Conservation (phyloP, 2,329 filamentous ascomycete species). For the Ilyonectria destructans region DNA sequence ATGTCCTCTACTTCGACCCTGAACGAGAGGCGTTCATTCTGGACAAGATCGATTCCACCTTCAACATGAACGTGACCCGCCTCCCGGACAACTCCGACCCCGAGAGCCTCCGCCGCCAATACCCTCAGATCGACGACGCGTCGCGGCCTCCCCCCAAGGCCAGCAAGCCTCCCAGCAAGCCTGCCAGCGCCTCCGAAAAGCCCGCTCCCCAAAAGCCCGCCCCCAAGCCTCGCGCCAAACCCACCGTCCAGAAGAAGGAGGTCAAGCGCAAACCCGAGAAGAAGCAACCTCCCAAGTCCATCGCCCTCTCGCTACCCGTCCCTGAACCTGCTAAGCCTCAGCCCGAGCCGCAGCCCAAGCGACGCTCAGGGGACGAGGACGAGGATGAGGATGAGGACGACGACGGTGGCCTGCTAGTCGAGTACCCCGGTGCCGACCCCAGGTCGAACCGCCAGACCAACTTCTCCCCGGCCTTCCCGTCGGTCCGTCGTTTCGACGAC, state of each 20-base stretch:
- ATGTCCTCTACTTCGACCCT: constrained; percentile 83
- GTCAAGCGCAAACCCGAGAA: constrained; percentile 53
- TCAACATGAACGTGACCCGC: constrained; percentile 88
- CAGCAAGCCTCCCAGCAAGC: constrained; percentile 36
- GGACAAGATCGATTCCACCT: constrained; percentile 85
- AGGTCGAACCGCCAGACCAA: constrained; percentile 55
- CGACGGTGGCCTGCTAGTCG: constrained; percentile 71
- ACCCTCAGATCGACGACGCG: constrained; percentile 73
- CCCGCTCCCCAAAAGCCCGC: constrained; percentile 40
- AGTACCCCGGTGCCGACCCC: constrained; percentile 70
- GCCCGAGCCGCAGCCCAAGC: constrained; percentile 47
- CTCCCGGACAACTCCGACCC: constrained; percentile 77
- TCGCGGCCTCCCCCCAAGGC: constrained; percentile 38
- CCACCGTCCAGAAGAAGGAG: constrained; percentile 50
- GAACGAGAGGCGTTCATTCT: constrained; percentile 83
- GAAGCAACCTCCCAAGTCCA: constrained; percentile 55
- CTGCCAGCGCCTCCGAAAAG: constrained; percentile 29
- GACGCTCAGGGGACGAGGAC: constrained; percentile 61
- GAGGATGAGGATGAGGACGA: constrained; percentile 72
- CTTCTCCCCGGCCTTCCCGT: constrained; percentile 67
- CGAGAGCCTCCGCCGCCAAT: constrained; percentile 76
- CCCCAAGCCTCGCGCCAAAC: constrained; percentile 46
- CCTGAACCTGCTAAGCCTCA: constrained; percentile 43
- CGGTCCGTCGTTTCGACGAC: constrained; percentile 68
- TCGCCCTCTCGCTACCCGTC: constrained; percentile 57